phyloP scores from a whole-genome alignment of 768 basidiomycete species.

The Dioszegia crocea region DNA sequence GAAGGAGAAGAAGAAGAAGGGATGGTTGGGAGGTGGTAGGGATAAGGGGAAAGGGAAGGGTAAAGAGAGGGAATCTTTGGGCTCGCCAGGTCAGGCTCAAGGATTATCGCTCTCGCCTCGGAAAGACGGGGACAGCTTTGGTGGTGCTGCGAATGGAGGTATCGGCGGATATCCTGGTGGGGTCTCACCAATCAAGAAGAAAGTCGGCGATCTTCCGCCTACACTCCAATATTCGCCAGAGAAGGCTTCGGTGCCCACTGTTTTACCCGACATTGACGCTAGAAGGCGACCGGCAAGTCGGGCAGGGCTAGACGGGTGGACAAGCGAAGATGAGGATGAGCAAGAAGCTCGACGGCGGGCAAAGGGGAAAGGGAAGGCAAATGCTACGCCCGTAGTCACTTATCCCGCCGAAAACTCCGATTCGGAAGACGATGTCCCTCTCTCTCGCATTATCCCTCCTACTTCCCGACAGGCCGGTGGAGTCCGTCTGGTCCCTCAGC shows the following conservation, averaged over 20 bases:
- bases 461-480: neutral
- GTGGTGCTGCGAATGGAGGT: neutral
- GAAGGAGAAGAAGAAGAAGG: conserved; percentile 30
- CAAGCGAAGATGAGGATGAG: conserved; percentile 55
- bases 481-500: too few species aligned
- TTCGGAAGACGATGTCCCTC: conserved; percentile 11
- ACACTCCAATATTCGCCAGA: conserved; percentile 16
- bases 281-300: neutral
- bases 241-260: neutral
- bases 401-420: conserved; percentile 5
- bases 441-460: neutral
- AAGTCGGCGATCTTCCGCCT: conserved; percentile 7
- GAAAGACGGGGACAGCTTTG: neutral
- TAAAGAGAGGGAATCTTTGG: neutral
- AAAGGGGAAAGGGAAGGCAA: conserved; percentile 10
- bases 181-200: conserved; percentile 3
- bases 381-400: too few species aligned
- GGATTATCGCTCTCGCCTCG: neutral
- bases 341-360: conserved; percentile 23
- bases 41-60: conserved; percentile 27
- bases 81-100: neutral
- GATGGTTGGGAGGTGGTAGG: conserved; percentile 52
- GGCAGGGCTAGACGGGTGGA: conserved; percentile 14
- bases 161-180: neutral
- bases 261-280: neutral